Evolutionary conservation across 495 filamentous ascomycete species (phyloP).

Genomic region (Amorphotheca resinae): DNA sequence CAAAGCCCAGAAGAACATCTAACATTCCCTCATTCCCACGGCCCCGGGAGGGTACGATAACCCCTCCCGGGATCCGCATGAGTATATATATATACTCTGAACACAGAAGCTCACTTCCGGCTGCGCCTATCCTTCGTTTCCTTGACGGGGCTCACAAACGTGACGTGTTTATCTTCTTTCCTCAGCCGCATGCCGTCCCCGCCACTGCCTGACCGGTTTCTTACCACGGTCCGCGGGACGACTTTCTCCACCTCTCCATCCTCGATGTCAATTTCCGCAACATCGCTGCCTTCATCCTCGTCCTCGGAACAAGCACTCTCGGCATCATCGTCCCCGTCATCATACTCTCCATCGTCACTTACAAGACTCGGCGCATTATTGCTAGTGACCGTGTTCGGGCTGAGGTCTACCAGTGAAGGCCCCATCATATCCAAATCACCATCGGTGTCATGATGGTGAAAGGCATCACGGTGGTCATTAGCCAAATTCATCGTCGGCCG

Average conservation of each 20-base stretch:
- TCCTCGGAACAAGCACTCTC: conserved; percentile 37
- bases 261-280: conserved; percentile 37
- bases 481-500: conserved; percentile 26
- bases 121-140: conserved; percentile 14
- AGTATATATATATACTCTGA: too few species aligned
- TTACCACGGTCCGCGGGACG: conserved; percentile 16
- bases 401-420: conserved; percentile 42
- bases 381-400: conserved; percentile 66
- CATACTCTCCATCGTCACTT: conserved; percentile 74
- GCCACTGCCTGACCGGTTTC: conserved; percentile 22
- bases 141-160: conserved; percentile 33
- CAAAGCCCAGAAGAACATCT: conserved; percentile 4
- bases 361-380: conserved; percentile 76
- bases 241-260: conserved; percentile 27
- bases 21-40: too few species aligned
- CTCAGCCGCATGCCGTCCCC: conserved; percentile 23
- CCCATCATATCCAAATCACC: conserved; percentile 20
- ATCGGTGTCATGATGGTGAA: conserved; percentile 25
- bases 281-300: conserved; percentile 33
- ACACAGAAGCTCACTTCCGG: conserved; percentile 8
- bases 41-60: too few species aligned
- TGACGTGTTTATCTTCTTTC: conserved; percentile 35
- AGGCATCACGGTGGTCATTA: conserved; percentile 28
- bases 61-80: too few species aligned
- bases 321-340: conserved; percentile 39